Evolutionary conservation across 805 yeast genomes (phyloP).

Genomic region (Metschnikowia chrysomelidarum): DNA sequence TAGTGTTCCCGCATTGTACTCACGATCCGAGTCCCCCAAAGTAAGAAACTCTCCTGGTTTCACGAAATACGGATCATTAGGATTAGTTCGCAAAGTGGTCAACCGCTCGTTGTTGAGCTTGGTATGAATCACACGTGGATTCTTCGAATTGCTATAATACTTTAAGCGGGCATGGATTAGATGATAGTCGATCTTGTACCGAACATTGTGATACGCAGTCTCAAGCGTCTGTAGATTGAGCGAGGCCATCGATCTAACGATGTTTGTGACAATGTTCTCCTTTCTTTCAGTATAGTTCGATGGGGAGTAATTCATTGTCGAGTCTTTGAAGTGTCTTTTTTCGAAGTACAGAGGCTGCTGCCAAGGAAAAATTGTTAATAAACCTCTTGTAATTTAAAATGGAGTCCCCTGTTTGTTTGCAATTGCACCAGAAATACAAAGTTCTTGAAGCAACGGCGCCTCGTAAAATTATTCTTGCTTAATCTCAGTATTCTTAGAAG

Average conservation of each 20-base stretch:
- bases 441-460: no score
- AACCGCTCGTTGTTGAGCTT: conserved; percentile 33
- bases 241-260: conserved; percentile 14
- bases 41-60: conserved; percentile 34
- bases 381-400: no score
- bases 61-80: conserved; percentile 30
- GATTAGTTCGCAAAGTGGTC: conserved; percentile 38
- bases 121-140: conserved; percentile 38
- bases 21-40: conserved; percentile 12
- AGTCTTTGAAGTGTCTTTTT: conserved; percentile 5
- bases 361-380: no score
- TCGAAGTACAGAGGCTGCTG: no score
- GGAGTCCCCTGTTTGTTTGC: no score
- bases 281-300: conserved; percentile 7
- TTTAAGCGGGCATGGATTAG: conserved; percentile 34
- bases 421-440: no score
- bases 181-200: conserved; percentile 33
- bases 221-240: conserved; percentile 13
- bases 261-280: conserved; percentile 9
- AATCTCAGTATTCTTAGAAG: no score
- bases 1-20: conserved; percentile 11
- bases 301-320: conserved; percentile 7
- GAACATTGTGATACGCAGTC: conserved; percentile 23
- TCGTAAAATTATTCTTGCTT: no score
- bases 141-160: conserved; percentile 37